Evolutionary conservation across 495 filamentous ascomycete species (phyloP).

Genomic region (Penicillium coffeae): DNA sequence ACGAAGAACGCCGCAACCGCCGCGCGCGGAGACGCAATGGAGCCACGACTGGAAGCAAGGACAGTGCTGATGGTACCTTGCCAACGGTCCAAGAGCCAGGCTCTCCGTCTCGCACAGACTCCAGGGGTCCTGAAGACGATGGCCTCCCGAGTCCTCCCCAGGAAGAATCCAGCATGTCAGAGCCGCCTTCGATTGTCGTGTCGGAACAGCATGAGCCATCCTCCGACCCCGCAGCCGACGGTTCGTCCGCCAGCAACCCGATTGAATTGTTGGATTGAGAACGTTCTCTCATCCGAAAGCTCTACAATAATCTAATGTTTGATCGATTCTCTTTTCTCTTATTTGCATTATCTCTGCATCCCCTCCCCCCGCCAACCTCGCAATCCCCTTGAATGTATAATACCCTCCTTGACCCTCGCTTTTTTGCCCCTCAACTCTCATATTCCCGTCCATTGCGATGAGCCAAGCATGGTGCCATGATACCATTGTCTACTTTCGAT

Average conservation of each 20-base stretch:
- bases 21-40: slow-evolving; percentile 55
- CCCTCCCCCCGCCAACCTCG: slow-evolving; percentile 3
- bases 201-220: slow-evolving; percentile 29
- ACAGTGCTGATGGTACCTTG: slow-evolving; percentile 38
- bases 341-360: slow-evolving; percentile 1
- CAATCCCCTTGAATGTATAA: slow-evolving; percentile 25
- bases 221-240: slow-evolving; percentile 21
- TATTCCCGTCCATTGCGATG: slow-evolving; percentile 21
- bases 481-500: slow-evolving; percentile 22
- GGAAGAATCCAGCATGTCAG: slow-evolving; percentile 23
- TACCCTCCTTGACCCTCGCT: slow-evolving; percentile 18
- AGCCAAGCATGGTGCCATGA: slow-evolving; percentile 31
- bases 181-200: slow-evolving; percentile 38
- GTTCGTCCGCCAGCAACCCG: slow-evolving; percentile 25
- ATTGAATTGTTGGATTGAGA: slow-evolving; percentile 32
- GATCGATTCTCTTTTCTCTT: slow-evolving; percentile 29
- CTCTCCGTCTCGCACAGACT: slow-evolving; percentile 25
- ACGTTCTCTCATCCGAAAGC: not conserved
- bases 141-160: slow-evolving; percentile 23
- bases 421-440: slow-evolving; percentile 15
- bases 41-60: slow-evolving; percentile 43
- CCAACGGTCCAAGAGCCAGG: slow-evolving; percentile 33
- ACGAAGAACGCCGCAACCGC: slow-evolving; percentile 63
- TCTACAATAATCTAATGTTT: slow-evolving; percentile 38
- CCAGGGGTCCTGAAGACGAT: slow-evolving; percentile 20